Percentiles rank a stretch among this genome's conserved stretches.
These are phyloP conservation scores for Plantago lanceolata DNA, from an alignment of 305 asterid species.

Conservation along the genomic window DNA sequence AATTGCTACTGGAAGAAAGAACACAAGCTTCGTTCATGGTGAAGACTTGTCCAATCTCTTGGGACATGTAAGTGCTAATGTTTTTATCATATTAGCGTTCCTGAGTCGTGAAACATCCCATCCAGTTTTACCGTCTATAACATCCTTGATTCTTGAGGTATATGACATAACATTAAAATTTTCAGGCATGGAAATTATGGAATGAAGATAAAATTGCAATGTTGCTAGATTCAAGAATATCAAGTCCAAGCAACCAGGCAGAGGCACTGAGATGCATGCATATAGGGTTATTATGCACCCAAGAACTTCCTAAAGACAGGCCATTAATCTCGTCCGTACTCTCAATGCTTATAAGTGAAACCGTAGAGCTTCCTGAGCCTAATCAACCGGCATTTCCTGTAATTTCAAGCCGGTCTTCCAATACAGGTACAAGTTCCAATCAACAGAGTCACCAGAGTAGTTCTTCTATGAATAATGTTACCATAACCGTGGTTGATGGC, in stretches of 20 bases:
- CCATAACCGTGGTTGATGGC: conserved; percentile 20
- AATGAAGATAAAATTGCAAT: conserved; percentile 26
- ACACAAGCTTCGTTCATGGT: conserved; percentile 31
- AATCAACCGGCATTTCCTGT: conserved; percentile 34
- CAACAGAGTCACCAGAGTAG: conserved; percentile 24
- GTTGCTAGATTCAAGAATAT: conserved; percentile 36
- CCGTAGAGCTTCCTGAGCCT: conserved; percentile 38
- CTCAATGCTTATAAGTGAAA: conserved; percentile 43
- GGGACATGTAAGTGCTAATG: conserved; percentile 52
- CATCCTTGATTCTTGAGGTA: background rate
- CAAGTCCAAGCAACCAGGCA: conserved; percentile 12
- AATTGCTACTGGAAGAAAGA: conserved; percentile 40
- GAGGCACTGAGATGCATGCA: conserved; percentile 41
- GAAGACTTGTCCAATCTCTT: conserved; percentile 42
- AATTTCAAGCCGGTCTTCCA: conserved; percentile 15
- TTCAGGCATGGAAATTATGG: conserved; percentile 51
- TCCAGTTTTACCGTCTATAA: background rate
- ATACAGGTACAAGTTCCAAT: conserved; percentile 29
- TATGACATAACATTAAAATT: conserved; percentile 12
- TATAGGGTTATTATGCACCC: conserved; percentile 44
- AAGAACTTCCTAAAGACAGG: conserved; percentile 39
- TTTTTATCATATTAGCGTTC: too few relatives aligned
- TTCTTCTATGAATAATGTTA: conserved; percentile 19
- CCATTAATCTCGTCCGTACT: conserved; percentile 40
- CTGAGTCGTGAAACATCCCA: background rate